A percentile compares a stretch with the other conserved stretches of the same genome.
Conservation (phyloP, 73 alveolate species). For the Tetrahymena malaccensis region DNA sequence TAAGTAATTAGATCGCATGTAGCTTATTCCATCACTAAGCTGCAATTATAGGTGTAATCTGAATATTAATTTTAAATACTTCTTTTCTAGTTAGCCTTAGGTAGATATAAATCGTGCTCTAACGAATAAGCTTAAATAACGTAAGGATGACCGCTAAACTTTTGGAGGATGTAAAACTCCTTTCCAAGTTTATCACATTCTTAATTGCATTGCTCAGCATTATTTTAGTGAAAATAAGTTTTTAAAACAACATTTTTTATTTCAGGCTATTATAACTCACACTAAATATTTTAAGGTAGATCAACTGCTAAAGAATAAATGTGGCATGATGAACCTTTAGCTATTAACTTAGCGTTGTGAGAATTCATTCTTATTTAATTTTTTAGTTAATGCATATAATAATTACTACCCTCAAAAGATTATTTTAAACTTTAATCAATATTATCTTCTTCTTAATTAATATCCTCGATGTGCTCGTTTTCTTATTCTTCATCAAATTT, state of each 20-base stretch:
- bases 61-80: not conserved
- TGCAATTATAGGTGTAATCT: not conserved
- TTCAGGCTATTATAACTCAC: not conserved
- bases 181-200: not conserved
- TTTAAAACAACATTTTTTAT: not conserved
- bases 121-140: not conserved
- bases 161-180: not conserved
- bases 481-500: not conserved
- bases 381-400: not conserved
- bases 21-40: not conserved
- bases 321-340: not conserved
- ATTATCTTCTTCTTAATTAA: not conserved
- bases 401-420: not conserved
- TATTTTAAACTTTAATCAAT: not conserved
- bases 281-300: not conserved
- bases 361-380: not conserved
- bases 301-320: not conserved
- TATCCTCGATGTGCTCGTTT: not conserved
- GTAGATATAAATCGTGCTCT: not conserved
- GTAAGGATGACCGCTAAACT: not conserved
- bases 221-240: not conserved
- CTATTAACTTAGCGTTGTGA: not conserved
- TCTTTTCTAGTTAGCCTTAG: not conserved
- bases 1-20: not conserved
- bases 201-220: not conserved